A percentile compares a stretch with the other conserved stretches of the same genome.
These are phyloP conservation scores for Tetrahymena borealis DNA, from an alignment of 73 alveolate genomes.

Conservation along the genomic window DNA sequence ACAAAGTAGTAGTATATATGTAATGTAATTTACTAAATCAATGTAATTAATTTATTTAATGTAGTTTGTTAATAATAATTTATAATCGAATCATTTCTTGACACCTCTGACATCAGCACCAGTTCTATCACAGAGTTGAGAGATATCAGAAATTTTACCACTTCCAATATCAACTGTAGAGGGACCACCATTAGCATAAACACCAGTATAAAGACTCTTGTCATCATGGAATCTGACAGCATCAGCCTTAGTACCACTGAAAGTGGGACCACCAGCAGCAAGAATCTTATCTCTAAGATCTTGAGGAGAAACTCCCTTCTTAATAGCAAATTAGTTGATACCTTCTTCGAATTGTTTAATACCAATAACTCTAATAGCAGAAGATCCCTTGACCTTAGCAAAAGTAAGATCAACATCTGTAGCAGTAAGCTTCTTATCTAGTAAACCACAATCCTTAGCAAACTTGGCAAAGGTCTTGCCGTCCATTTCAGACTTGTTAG, in stretches of 20 bases:
- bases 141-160: slow-evolving; percentile 18
- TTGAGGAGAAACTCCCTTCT: slow-evolving; percentile 52
- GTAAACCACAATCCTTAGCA: slow-evolving; percentile 69
- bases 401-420: slow-evolving; percentile 82
- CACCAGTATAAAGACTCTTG: slow-evolving; percentile 84
- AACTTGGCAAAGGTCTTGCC: slow-evolving; percentile 86
- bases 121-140: slow-evolving; percentile 1
- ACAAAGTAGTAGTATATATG: too few species aligned
- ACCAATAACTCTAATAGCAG: slow-evolving; percentile 42
- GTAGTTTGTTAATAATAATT: not conserved
- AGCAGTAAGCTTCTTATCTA: slow-evolving; percentile 79
- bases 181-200: slow-evolving; percentile 93
- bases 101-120: slow-evolving; percentile 18
- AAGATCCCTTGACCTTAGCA: slow-evolving; percentile 57
- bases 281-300: slow-evolving; percentile 33
- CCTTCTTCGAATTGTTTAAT: slow-evolving; percentile 65
- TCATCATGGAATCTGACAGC: slow-evolving; percentile 70
- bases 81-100: not conserved
- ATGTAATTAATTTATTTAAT: not conserved
- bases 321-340: slow-evolving; percentile 65
- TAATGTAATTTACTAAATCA: too few species aligned
- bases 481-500: slow-evolving; percentile 66
- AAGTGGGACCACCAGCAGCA: slow-evolving; percentile 62
- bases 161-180: slow-evolving; percentile 72
- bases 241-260: slow-evolving; percentile 68